phyloP scores from a whole-genome alignment of 2,329 filamentous ascomycete genomes.

The Paramyrothecium sp. region DNA sequence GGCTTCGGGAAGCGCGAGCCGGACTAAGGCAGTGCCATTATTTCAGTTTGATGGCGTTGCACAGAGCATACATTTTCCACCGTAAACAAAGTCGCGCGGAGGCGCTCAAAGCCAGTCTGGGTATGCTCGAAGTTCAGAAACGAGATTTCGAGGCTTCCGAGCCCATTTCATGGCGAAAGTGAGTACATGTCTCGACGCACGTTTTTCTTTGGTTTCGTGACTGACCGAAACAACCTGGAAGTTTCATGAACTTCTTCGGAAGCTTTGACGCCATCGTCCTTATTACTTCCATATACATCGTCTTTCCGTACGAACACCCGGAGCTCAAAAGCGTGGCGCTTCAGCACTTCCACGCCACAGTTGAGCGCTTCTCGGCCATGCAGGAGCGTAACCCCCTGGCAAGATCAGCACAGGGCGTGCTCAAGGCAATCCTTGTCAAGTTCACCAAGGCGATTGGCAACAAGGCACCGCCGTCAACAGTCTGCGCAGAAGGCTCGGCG shows the following conservation, averaged over 20 bases:
- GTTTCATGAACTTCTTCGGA: conserved; percentile 58
- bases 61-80: conserved; percentile 62
- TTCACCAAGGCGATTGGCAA: conserved; percentile 48
- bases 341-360: conserved; percentile 59
- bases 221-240: conserved; percentile 13
- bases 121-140: conserved; percentile 54
- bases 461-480: conserved; percentile 12
- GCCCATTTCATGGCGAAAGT: conserved; percentile 47
- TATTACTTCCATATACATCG: conserved; percentile 58
- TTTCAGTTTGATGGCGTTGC: conserved; percentile 58
- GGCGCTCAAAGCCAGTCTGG: conserved; percentile 54
- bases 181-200: conserved; percentile 9
- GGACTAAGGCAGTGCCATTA: conserved; percentile 46
- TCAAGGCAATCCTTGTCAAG: conserved; percentile 53
- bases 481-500: conserved; percentile 12
- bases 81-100: conserved; percentile 50
- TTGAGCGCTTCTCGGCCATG: conserved; percentile 58
- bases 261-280: conserved; percentile 64
- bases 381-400: conserved; percentile 52
- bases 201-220: neutral
- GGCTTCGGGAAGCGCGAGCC: conserved; percentile 47
- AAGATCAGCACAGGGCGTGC: conserved; percentile 51
- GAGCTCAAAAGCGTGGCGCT: conserved; percentile 45
- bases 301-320: conserved; percentile 56
- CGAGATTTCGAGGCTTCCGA: conserved; percentile 46